A percentile compares a stretch with the other conserved stretches of the same genome.
Conservation (phyloP, 2,329 filamentous ascomycete species). For the Aspergillus tamarii region DNA sequence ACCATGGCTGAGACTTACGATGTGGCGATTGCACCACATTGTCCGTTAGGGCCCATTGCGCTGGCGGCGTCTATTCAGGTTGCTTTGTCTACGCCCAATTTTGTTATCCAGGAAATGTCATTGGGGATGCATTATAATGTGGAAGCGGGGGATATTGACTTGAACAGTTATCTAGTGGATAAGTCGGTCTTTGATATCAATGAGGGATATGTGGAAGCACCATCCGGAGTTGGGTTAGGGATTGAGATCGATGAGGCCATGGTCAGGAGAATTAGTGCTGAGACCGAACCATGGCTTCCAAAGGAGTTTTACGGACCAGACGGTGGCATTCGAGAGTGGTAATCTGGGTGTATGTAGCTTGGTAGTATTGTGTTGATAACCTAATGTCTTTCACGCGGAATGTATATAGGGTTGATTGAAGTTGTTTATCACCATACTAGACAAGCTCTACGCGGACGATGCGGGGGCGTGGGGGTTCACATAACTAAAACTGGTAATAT, state of each 20-base stretch:
- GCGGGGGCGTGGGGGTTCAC: slow-evolving; percentile 10
- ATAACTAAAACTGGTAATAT: not conserved
- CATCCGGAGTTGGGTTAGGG: slow-evolving; percentile 54
- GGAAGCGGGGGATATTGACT: slow-evolving; percentile 41
- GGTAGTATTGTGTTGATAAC: not conserved
- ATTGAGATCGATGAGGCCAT: slow-evolving; percentile 70
- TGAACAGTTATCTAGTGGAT: slow-evolving; percentile 62
- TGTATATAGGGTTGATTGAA: not conserved
- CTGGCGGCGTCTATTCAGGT: slow-evolving; percentile 73
- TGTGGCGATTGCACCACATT: slow-evolving; percentile 73
- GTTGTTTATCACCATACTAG: not conserved
- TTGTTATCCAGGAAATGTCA: slow-evolving; percentile 77
- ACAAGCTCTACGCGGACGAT: not conserved
- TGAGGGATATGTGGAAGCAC: slow-evolving; percentile 8
- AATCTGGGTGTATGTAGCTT: not conserved
- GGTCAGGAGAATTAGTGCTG: slow-evolving; percentile 58
- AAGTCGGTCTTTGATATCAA: slow-evolving; percentile 56
- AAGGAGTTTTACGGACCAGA: slow-evolving; percentile 17
- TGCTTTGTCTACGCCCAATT: slow-evolving; percentile 65
- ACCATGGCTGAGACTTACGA: slow-evolving; percentile 74
- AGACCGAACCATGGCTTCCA: slow-evolving; percentile 11
- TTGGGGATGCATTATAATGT: slow-evolving; percentile 78
- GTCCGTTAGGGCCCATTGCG: slow-evolving; percentile 72
- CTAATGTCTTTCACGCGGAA: not conserved
- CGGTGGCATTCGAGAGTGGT: slow-evolving; percentile 19